These are phyloP conservation scores for Globisporangium recalcitrans DNA, from an alignment of 352 stramenopile genomes.

Conservation along the genomic window DNA sequence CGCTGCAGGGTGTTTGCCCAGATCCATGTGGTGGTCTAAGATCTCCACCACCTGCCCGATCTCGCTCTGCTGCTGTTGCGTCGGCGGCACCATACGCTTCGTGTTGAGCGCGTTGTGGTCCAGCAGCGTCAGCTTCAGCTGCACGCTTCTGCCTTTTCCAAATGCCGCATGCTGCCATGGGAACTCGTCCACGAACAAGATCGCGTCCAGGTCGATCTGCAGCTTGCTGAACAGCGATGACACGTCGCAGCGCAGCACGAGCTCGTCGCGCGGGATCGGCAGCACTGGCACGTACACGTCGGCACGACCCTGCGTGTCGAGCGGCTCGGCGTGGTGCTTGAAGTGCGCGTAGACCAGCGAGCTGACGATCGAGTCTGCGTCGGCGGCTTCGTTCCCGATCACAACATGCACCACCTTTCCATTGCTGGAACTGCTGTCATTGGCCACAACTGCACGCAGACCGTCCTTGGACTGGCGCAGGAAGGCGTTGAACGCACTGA, in stretches of 20 bases:
- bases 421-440: neutral
- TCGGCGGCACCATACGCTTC: constrained; percentile 34
- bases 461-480: constrained; percentile 17
- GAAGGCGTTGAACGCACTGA: constrained; percentile 20
- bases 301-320: neutral
- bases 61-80: constrained; percentile 6
- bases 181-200: constrained; percentile 80
- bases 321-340: constrained; percentile 18
- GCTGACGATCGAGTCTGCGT: constrained; percentile 83
- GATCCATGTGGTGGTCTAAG: constrained; percentile 75
- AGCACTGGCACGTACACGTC: constrained; percentile 50
- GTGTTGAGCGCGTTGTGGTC: constrained; percentile 75
- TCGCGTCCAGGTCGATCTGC: constrained; percentile 39
- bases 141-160: neutral
- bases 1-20: constrained; percentile 37
- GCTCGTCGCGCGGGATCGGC: constrained; percentile 52
- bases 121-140: constrained; percentile 46
- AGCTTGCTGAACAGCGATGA: constrained; percentile 51
- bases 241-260: constrained; percentile 66
- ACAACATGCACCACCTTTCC: constrained; percentile 40
- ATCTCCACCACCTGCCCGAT: constrained; percentile 59
- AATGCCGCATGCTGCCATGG: constrained; percentile 35
- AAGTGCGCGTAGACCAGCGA: constrained; percentile 61
- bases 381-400: constrained; percentile 75
- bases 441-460: constrained; percentile 7